Conservation (phyloP, 768 basidiomycete genomes). For the Pholiota microspora region DNA sequence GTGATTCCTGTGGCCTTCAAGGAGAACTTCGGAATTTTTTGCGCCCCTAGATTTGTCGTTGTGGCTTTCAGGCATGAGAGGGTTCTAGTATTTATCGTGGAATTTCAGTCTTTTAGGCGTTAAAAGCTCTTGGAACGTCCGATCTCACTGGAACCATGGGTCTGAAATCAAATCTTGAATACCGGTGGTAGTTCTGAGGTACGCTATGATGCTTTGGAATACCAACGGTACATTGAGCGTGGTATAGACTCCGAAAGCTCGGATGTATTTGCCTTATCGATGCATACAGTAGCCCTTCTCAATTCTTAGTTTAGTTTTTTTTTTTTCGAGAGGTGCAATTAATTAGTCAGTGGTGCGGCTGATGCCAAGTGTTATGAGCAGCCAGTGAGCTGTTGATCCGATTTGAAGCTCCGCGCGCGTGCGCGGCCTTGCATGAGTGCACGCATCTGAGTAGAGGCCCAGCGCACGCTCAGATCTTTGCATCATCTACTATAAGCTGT, state of each 20-base stretch:
- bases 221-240: slow-evolving; percentile 10
- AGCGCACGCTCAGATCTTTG: too few relatives aligned
- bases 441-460: too few relatives aligned
- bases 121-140: slow-evolving; percentile 13
- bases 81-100: slow-evolving; percentile 4
- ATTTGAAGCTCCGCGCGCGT: too few relatives aligned
- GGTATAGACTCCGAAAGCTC: slow-evolving; percentile 9
- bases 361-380: too few relatives aligned
- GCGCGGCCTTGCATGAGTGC: too few relatives aligned
- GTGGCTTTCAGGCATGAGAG: not conserved
- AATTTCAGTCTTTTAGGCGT: slow-evolving; percentile 7
- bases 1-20: not conserved
- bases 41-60: not conserved
- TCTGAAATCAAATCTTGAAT: not conserved
- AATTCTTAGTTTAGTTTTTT: too few relatives aligned
- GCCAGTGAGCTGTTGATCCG: too few relatives aligned
- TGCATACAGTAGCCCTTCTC: too few relatives aligned
- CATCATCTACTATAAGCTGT: too few relatives aligned
- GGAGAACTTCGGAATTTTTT: too few relatives aligned
- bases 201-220: slow-evolving; percentile 5
- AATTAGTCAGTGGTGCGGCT: too few relatives aligned
- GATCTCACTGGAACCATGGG: slow-evolving; percentile 10
- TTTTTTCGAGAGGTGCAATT: too few relatives aligned
- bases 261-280: slow-evolving; percentile 7
- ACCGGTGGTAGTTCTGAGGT: not conserved